phyloP scores from a whole-genome alignment of 1,284 basidiomycete species.

The Golubevia pallescens region DNA sequence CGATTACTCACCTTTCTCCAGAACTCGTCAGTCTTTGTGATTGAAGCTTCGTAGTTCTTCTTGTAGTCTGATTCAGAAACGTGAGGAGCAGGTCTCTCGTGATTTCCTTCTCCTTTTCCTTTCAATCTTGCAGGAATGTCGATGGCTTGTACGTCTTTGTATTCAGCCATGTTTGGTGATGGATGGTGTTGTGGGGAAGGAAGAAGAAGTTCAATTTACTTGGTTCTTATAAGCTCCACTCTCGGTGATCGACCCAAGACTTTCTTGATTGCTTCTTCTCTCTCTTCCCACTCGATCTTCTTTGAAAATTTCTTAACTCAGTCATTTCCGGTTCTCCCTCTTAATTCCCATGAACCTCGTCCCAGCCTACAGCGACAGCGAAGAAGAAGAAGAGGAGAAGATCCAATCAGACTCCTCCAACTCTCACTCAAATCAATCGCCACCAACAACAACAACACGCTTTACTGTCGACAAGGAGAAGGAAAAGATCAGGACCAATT shows the following conservation, averaged over 20 bases:
- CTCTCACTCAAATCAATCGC: no score
- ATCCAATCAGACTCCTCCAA: no score
- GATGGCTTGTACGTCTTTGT: slow-evolving; percentile 27
- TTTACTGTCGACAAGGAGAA: not conserved
- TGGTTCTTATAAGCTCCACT: not conserved
- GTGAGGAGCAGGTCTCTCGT: slow-evolving; percentile 41
- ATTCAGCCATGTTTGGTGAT: slow-evolving; percentile 19
- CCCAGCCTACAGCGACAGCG: no score
- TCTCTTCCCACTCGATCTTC: not conserved
- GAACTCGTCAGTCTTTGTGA: slow-evolving; percentile 46
- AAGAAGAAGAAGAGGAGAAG: no score
- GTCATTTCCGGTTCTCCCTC: no score
- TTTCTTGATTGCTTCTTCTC: not conserved
- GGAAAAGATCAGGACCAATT: no score
- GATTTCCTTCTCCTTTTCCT: slow-evolving; percentile 24
- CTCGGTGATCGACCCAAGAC: not conserved
- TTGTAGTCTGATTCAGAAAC: slow-evolving; percentile 38
- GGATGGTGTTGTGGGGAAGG: not conserved
- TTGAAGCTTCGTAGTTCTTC: slow-evolving; percentile 30
- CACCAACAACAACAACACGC: no score
- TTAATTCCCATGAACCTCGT: no score
- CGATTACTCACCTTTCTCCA: slow-evolving; percentile 49
- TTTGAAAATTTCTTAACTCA: no score
- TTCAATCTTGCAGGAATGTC: slow-evolving; percentile 41
- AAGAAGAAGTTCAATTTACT: not conserved